Conservation (phyloP, 129 eudicot genomes). For the Tagetes erecta region DNA sequence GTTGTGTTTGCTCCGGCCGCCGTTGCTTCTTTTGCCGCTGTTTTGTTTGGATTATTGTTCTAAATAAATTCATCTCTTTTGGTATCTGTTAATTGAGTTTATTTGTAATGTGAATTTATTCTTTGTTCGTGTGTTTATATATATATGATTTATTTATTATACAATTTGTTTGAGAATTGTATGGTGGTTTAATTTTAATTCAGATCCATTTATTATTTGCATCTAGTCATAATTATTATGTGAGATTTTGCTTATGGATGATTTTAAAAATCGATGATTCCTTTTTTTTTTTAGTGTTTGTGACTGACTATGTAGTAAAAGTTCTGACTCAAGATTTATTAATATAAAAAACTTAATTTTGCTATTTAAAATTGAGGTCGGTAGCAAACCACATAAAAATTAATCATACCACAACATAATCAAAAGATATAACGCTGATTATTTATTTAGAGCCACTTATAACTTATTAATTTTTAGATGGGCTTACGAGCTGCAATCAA, state of each 20-base stretch:
- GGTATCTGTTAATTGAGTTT: not conserved
- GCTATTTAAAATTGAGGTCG: too few relatives aligned
- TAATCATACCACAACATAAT: too few relatives aligned
- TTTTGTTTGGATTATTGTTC: slow-evolving; percentile 40
- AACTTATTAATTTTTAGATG: too few relatives aligned
- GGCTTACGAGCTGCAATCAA: too few relatives aligned
- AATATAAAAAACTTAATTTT: too few relatives aligned
- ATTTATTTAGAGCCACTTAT: too few relatives aligned
- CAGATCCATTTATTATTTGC: not conserved
- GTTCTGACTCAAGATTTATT: too few relatives aligned
- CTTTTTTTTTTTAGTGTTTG: too few relatives aligned
- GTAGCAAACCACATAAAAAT: too few relatives aligned
- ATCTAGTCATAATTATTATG: not conserved
- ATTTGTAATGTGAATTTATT: slow-evolving; percentile 30
- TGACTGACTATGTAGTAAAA: too few relatives aligned
- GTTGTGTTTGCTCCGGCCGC: slow-evolving; percentile 35
- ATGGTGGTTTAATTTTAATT: not conserved
- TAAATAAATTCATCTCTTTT: slow-evolving; percentile 8
- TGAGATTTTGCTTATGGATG: not conserved
- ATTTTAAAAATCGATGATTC: too few relatives aligned
- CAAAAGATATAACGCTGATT: too few relatives aligned
- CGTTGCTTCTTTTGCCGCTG: slow-evolving; percentile 32
- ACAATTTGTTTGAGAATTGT: not conserved
- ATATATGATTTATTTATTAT: not conserved
- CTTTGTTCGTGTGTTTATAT: slow-evolving; percentile 7